Evolutionary conservation across 1,139 yeast species (phyloP), one percentile per base, ranked within the genome.

Genomic region (Suzukiozyma palmioleophila): DNA sequence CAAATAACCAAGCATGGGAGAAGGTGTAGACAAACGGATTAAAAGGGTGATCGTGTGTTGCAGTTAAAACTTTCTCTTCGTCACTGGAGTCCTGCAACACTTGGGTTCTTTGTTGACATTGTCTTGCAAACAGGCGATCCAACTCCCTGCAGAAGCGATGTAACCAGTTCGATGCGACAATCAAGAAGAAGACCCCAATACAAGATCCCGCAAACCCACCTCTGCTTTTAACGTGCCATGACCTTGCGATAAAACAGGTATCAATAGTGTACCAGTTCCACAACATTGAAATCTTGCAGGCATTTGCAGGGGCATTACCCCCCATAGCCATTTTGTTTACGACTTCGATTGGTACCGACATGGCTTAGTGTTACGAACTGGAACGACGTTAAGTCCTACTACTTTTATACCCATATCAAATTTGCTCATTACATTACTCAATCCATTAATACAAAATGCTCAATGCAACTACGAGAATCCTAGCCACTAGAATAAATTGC

Each of bases 141-240:
- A 75, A 78, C 50, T 80, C 87, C 36, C 82, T 67, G 35, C 74
- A 66, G 33, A 75, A 56, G 27, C 87, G 64, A 47, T 76, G 75
- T 37, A 79, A 58, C 75, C 81, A 73, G 52, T 80, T 82, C 9
- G 79, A 66, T 7, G 75, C 71, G 35, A 81, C 57, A 3, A 78
- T 81, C 48, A 83, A 59, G 31, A 74, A 62, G 51, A 81, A 75
- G 3, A 79, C 77, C 10, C 87, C 88, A 29, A 82, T 66, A 58
- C 88, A 82, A 0, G 85, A 69, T 8, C 87, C 88, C 3, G 85
- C 88, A 64, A 82, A 81, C 60, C 69, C 78, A 2, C 81, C 82
- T 36, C 60, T 61, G 2, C 80, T 62, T n/a, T 59, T 66, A 30
- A 79, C 77, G 45, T 79, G 85, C 89, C 89, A 82, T 16, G 80